Evolutionary conservation across 805 yeast species (phyloP), one percentile per base, ranked within the genome.

Genomic region (Ogataea chonburiensis): DNA sequence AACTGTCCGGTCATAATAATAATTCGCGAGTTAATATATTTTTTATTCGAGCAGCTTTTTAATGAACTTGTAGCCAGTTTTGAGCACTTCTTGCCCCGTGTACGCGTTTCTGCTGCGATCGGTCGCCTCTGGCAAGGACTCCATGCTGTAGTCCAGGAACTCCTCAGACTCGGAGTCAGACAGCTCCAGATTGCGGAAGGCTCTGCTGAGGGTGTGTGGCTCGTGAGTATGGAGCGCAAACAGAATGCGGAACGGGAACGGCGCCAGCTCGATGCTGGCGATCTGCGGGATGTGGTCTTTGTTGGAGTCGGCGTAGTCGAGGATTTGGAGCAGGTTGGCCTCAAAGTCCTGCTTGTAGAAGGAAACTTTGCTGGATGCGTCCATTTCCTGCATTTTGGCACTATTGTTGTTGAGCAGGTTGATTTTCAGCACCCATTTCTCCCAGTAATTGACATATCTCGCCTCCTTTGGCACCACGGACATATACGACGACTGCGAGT

Each of bases 261-360:
- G 91, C 8, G 78, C 61, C 18, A 72, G 61, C 3, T 81, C 87
- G 11, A 78, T 63, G 1, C 85, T 72, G 12, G 81, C 74, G 16
- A 85, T 81, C 1, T 86, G 83, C 3, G 95, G 94, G 2, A 86
- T 77, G 47, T 81, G 88, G 31, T 68, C 73, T 49, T 76, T 80
- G 50, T 79, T 68, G 5, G 54, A 49, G 49, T 81, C 83, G 11
- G 68, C 76, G n/a, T 63, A 56, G 11, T 72, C 69, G 22, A 76
- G 60, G n/a, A 82, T 71, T 37, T 64, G 58, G 34, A 65, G 44
- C 28, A 84, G 40, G 10, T 63, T 59, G 5, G 53, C 49, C 24
- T 60, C 63, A 32, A 75, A 76, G 52, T 53, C 69, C 31, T 48
- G 59, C 49, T 57, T 64, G 41, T 55, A 52, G 40, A 50, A 45